Percentiles rank a stretch among this genome's conserved stretches.
Conservation (phyloP, 2,329 filamentous ascomycete genomes). For the Aschersonia sp. region DNA sequence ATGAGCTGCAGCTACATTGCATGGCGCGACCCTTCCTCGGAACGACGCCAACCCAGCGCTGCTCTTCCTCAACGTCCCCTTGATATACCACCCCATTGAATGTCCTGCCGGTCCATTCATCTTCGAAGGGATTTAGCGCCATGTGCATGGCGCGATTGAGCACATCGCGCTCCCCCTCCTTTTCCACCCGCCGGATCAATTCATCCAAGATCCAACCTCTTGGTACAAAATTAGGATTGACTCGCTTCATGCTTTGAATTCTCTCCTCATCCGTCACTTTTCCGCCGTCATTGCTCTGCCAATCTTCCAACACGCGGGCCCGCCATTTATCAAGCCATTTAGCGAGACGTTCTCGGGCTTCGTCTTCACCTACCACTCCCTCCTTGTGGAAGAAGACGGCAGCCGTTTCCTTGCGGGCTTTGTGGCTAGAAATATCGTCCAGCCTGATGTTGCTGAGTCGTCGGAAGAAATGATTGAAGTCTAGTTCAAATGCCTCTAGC, state of each 20-base stretch:
- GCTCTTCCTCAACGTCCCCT: constrained; percentile 58
- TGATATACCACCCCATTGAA: constrained; percentile 33
- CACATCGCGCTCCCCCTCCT: constrained; percentile 66
- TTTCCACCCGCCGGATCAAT: constrained; percentile 77
- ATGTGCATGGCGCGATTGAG: constrained; percentile 68
- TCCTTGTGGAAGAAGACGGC: constrained; percentile 68
- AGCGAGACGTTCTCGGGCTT: constrained; percentile 51
- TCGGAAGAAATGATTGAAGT: constrained; percentile 92
- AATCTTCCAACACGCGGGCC: constrained; percentile 58
- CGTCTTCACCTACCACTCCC: constrained; percentile 45
- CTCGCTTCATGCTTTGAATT: constrained; percentile 59
- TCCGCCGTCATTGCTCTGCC: constrained; percentile 37
- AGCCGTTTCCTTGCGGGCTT: constrained; percentile 47
- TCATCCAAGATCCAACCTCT: constrained; percentile 89
- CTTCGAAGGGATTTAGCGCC: constrained; percentile 71
- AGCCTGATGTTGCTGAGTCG: constrained; percentile 52
- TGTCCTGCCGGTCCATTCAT: constrained; percentile 47
- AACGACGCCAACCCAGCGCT: constrained; percentile 73
- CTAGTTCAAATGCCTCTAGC: constrained; percentile 67
- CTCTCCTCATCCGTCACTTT: constrained; percentile 42
- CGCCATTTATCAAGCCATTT: constrained; percentile 76
- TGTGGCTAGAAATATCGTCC: constrained; percentile 47
- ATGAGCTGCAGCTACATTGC: constrained; percentile 95
- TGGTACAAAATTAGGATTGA: constrained; percentile 89
- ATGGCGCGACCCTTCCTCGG: constrained; percentile 63